phyloP scores from a whole-genome alignment of 768 basidiomycete species.

The Leccinum longicurvipes region DNA sequence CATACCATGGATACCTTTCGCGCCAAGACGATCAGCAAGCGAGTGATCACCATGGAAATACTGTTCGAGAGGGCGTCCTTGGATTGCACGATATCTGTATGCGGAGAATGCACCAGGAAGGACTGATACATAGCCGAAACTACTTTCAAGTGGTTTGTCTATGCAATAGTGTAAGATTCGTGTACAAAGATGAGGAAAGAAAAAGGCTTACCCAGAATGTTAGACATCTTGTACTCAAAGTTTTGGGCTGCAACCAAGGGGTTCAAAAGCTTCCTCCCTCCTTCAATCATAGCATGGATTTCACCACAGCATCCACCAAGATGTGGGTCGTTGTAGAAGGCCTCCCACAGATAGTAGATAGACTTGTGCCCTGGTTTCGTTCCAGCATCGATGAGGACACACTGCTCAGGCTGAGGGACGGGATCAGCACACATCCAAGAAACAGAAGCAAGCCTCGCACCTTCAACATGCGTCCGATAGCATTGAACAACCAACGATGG shows the following conservation, averaged over 20 bases:
- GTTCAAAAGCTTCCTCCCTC: constrained; percentile 87
- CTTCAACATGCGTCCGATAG: constrained; percentile 77
- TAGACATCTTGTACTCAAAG: constrained; percentile 98
- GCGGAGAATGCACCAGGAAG: constrained; percentile 96
- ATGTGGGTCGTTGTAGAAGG: constrained; percentile 76
- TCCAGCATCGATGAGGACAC: constrained; percentile 91
- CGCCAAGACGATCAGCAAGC: constrained; percentile 85
- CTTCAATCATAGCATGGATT: constrained; percentile 96
- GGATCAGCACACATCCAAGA: neutral
- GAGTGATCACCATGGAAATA: constrained; percentile 89
- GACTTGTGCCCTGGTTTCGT: constrained; percentile 97
- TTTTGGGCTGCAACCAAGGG: constrained; percentile 94
- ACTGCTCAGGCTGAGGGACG: constrained; percentile 72
- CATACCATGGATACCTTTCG: constrained; percentile 95
- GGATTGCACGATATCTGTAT: constrained; percentile 90
- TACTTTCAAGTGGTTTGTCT: constrained; percentile 94
- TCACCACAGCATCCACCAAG: constrained; percentile 91
- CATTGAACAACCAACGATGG: constrained; percentile 95
- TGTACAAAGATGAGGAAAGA: neutral
- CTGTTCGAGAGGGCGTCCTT: constrained; percentile 80
- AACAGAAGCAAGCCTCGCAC: constrained; percentile 35
- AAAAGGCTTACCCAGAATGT: constrained; percentile 70
- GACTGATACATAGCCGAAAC: constrained; percentile 94
- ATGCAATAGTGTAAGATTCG: constrained; percentile 7
- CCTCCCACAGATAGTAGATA: constrained; percentile 94